A percentile compares a stretch with the other conserved stretches of the same genome.
These are phyloP conservation scores for Madurella fahalii DNA, from an alignment of 2,329 filamentous ascomycete genomes.

Conservation along the genomic window DNA sequence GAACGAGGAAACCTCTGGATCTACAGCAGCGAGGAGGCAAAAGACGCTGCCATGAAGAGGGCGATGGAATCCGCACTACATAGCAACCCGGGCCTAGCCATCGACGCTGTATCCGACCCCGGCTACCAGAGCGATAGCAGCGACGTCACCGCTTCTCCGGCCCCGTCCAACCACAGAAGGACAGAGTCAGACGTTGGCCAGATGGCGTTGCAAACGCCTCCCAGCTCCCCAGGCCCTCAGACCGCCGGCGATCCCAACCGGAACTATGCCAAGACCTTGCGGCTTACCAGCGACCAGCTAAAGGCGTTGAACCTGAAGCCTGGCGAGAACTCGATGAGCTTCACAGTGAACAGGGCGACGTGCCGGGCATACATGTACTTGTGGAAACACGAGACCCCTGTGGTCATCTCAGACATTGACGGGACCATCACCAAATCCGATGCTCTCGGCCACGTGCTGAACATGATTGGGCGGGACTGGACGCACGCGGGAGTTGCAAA, in stretches of 20 bases:
- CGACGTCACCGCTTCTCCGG: slow-evolving; percentile 49
- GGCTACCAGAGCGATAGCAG: slow-evolving; percentile 93
- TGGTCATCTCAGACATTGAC: slow-evolving; percentile 98
- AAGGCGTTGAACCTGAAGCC: slow-evolving; percentile 77
- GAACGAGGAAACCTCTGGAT: slow-evolving; percentile 99
- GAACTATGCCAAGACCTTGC: slow-evolving; percentile 94
- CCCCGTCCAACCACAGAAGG: slow-evolving; percentile 50
- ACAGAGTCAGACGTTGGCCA: slow-evolving; percentile 63
- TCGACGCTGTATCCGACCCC: slow-evolving; percentile 86
- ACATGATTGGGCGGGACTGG: slow-evolving; percentile 97
- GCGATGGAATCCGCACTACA: slow-evolving; percentile 50
- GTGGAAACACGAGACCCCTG: slow-evolving; percentile 86
- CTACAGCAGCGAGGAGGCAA: slow-evolving; percentile 95
- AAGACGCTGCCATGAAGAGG: slow-evolving; percentile 75
- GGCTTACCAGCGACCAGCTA: slow-evolving; percentile 91
- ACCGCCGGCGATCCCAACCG: slow-evolving; percentile 65
- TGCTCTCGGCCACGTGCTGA: slow-evolving; percentile 87
- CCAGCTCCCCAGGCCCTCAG: slow-evolving; percentile 64
- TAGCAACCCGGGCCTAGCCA: slow-evolving; percentile 49
- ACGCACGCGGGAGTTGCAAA: slow-evolving; percentile 96
- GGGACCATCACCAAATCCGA: slow-evolving; percentile 98
- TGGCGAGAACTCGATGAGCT: slow-evolving; percentile 91
- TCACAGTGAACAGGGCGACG: slow-evolving; percentile 91
- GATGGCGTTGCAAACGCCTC: slow-evolving; percentile 57
- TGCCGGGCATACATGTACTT: slow-evolving; percentile 91